These are phyloP conservation scores for Phytopythium vexans DNA, from an alignment of 352 stramenopile genomes.

Conservation along the genomic window DNA sequence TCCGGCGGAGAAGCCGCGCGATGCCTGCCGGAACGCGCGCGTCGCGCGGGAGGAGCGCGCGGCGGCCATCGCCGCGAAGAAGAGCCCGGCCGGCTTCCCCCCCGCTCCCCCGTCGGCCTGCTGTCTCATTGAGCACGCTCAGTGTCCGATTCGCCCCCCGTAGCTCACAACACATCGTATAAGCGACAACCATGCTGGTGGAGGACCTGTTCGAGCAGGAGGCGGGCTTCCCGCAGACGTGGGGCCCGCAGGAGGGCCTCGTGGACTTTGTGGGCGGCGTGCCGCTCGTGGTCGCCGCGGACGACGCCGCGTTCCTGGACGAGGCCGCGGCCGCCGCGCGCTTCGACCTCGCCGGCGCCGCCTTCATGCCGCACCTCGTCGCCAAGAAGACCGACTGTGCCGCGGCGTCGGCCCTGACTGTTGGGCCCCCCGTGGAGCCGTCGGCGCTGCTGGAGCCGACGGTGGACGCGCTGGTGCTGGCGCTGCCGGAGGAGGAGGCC, in stretches of 20 bases:
- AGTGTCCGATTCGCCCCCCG: slow-evolving; percentile 2
- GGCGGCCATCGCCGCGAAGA: neutral
- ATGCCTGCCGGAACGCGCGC: slow-evolving; percentile 3
- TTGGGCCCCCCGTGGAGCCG: neutral
- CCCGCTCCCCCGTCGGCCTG: neutral
- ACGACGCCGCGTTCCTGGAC: slow-evolving; percentile 3
- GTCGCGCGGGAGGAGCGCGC: too few relatives aligned
- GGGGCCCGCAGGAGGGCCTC: slow-evolving; percentile 8
- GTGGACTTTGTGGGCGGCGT: slow-evolving; percentile 7
- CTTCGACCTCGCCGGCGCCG: slow-evolving; percentile 4
- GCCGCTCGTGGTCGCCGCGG: slow-evolving; percentile 4
- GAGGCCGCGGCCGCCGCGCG: slow-evolving; percentile 6
- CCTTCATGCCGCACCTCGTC: slow-evolving; percentile 8
- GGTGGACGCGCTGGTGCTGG: slow-evolving; percentile 2
- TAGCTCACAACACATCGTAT: neutral
- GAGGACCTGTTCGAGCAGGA: slow-evolving; percentile 12
- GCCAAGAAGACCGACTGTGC: slow-evolving; percentile 1
- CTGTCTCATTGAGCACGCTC: neutral
- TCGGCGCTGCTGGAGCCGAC: slow-evolving; percentile 3
- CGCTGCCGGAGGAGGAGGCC: slow-evolving; percentile 9
- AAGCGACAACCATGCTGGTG: slow-evolving; percentile 4
- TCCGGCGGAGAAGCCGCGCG: slow-evolving; percentile 1
- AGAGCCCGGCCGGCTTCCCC: neutral
- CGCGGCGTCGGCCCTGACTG: neutral
- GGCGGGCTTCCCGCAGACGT: slow-evolving; percentile 10